Percentiles rank a stretch among this genome's conserved stretches.
Conservation (phyloP, 768 basidiomycete genomes). For the Mycena epipterygia region DNA sequence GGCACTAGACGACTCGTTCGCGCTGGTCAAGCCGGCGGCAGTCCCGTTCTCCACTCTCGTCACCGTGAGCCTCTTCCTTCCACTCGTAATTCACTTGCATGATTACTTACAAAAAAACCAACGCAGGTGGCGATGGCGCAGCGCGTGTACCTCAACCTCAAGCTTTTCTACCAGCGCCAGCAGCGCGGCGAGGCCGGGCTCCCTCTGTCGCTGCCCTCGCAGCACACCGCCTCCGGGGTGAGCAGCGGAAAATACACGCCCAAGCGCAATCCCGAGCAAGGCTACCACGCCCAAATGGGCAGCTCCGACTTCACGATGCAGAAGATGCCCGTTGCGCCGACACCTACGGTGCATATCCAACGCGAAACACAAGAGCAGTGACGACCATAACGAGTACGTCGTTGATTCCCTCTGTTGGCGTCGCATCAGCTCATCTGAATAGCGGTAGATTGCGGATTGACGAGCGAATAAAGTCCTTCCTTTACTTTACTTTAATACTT, state of each 20-base stretch:
- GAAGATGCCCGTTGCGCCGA: background rate
- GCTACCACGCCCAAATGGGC: background rate
- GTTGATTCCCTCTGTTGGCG: too few relatives aligned
- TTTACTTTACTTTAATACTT: too few relatives aligned
- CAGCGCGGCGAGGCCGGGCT: background rate
- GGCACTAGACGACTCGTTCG: slow-evolving; percentile 40
- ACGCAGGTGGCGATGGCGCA: slow-evolving; percentile 46
- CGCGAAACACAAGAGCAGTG: background rate
- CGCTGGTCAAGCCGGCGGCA: slow-evolving; percentile 46
- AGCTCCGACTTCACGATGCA: background rate
- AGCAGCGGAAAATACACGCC: background rate
- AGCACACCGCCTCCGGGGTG: background rate
- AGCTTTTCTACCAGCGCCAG: slow-evolving; percentile 27
- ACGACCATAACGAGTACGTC: background rate
- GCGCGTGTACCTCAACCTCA: slow-evolving; percentile 50
- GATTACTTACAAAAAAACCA: background rate
- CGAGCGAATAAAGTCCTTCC: too few relatives aligned
- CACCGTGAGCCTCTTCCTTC: slow-evolving; percentile 24
- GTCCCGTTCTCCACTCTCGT: slow-evolving; percentile 47
- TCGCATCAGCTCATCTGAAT: too few relatives aligned
- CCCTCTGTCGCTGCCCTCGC: background rate
- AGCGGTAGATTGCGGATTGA: too few relatives aligned
- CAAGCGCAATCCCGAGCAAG: background rate
- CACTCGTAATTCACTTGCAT: background rate
- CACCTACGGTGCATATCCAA: background rate